These are phyloP conservation scores for Saksenaea oblongispora DNA, from an alignment of 371 early-diverging fungal genomes.

Conservation along the genomic window DNA sequence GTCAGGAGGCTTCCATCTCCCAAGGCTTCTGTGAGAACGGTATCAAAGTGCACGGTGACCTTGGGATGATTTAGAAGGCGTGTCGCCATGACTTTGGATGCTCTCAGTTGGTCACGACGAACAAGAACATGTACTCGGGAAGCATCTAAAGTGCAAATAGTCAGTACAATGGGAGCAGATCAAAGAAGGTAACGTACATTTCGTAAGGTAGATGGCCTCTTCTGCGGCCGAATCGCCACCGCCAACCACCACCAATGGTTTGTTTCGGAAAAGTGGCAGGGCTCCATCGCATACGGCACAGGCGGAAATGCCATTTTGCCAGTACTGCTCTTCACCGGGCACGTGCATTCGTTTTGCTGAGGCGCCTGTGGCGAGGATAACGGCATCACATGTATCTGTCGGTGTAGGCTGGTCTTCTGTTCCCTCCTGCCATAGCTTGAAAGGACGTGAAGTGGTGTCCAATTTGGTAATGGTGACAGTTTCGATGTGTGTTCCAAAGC, in stretches of 20 bases:
- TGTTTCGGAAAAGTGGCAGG: constrained; percentile 96
- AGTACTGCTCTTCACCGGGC: constrained; percentile 54
- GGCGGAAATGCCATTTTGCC: constrained; percentile 93
- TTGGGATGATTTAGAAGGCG: constrained; percentile 86
- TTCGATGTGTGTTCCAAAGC: constrained; percentile 82
- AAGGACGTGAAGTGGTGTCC: constrained; percentile 79
- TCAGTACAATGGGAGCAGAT: neutral
- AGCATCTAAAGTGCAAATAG: constrained; percentile 58
- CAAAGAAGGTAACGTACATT: no score
- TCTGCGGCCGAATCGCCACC: constrained; percentile 99
- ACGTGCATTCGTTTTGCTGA: constrained; percentile 93
- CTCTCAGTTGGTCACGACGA: constrained; percentile 95
- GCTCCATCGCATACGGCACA: constrained; percentile 99
- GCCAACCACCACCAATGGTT: constrained; percentile 93
- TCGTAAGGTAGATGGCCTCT: constrained; percentile 96
- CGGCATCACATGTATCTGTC: constrained; percentile 75
- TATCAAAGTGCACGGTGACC: constrained; percentile 94
- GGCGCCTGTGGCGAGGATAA: constrained; percentile 98
- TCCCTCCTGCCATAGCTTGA: constrained; percentile 92
- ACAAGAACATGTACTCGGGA: constrained; percentile 93
- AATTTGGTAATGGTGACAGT: constrained; percentile 91
- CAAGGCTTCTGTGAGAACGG: constrained; percentile 78
- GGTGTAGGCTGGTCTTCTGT: constrained; percentile 66
- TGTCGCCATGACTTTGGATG: constrained; percentile 95
- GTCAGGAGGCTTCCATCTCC: constrained; percentile 84